These are phyloP conservation scores for Pinguiococcus pyrenoidosus DNA, from an alignment of 108 stramenopile genomes.

Conservation along the genomic window DNA sequence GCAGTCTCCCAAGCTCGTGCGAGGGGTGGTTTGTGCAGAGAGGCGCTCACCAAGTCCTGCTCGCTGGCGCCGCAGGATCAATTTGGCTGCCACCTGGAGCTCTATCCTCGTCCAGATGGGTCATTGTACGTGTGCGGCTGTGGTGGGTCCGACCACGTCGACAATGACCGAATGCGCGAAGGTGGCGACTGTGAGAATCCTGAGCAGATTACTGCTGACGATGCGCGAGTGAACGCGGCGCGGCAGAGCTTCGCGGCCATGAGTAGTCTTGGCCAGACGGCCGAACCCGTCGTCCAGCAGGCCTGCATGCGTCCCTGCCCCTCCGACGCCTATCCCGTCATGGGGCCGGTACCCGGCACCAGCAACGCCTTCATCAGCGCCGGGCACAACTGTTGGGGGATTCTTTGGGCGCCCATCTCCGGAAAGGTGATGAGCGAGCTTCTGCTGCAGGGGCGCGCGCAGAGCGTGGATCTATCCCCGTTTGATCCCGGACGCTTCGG, in stretches of 20 bases:
- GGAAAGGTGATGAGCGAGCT: conserved; percentile 74
- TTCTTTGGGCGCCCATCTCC: conserved; percentile 84
- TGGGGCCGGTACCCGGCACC: conserved; percentile 66
- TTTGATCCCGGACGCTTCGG: conserved; percentile 35
- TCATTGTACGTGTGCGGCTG: conserved; percentile 82
- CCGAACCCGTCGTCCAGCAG: conserved; percentile 6
- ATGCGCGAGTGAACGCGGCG: conserved; percentile 61
- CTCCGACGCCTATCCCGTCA: conserved; percentile 77
- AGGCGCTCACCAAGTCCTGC: background rate
- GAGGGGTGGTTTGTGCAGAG: background rate
- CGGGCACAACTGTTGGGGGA: conserved; percentile 95
- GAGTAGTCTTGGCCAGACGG: conserved; percentile 13
- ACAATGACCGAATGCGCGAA: conserved; percentile 40
- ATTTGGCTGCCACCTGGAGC: background rate
- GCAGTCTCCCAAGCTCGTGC: background rate
- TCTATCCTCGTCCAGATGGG: conserved; percentile 35
- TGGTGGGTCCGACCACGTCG: conserved; percentile 68
- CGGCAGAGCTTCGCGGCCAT: conserved; percentile 49
- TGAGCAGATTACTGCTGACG: conserved; percentile 50
- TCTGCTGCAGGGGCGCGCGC: conserved; percentile 52
- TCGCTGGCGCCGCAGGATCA: background rate
- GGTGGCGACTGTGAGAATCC: conserved; percentile 55
- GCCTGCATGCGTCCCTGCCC: conserved; percentile 54
- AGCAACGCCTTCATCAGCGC: conserved; percentile 71
- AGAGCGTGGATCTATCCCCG: conserved; percentile 19